Base-by-base conservation (phyloP, 1,139 yeast genomes). In the Debaryomyces robertsiae region DNA sequence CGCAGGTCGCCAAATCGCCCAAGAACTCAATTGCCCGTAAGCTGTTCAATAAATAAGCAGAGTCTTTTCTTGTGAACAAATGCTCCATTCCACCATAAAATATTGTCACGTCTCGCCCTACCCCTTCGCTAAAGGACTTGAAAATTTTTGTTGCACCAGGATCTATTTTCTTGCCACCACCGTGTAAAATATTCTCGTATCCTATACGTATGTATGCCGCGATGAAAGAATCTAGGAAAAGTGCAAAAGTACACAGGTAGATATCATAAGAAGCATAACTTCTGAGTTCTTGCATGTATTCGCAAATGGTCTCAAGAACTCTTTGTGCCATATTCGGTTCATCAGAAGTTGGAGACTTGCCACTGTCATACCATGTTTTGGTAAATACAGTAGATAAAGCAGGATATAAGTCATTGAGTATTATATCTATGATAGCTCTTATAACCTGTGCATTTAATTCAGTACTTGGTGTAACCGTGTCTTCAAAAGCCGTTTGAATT, bases 371-470 rank as follows among this genome's bases (percentile, higher is more conserved):
- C 78, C 78, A 73, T 9, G 55, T 49, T 42, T 69, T 69, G 19
- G 72, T 65, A 49, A 73, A 73, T 1, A 71, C 62, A 16, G 50
- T 50, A 6, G 76, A 69, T 33, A 73, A 57, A 3, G 74, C 75
- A 6, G 77, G 77, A 39, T 66, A 68, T 43, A 73, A 62, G 50
- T 90, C 96, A 51, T 83, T 85, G 54, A 84, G 78, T 36, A 89
- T 82, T 23, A 90, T 79, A 25, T 76, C 79, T 32, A 82, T 76
- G 33, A 88, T 67, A 5, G 82, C 81, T 42, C 78, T 69, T 41
- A 86, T 76, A 44, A 90, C 79, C 49, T 77, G 76, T 36, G 85
- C 87, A 38, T 90, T 88, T 32, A 88, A 75, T 38, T 82, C 84
- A 3, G 89, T 86, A 57, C 84, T 85, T 5, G 94, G 95, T 43